Evolutionary conservation across 2,329 filamentous ascomycete species (phyloP), one percentile per base, ranked within the genome.

Genomic region (Phyllosticta ampelicida): DNA sequence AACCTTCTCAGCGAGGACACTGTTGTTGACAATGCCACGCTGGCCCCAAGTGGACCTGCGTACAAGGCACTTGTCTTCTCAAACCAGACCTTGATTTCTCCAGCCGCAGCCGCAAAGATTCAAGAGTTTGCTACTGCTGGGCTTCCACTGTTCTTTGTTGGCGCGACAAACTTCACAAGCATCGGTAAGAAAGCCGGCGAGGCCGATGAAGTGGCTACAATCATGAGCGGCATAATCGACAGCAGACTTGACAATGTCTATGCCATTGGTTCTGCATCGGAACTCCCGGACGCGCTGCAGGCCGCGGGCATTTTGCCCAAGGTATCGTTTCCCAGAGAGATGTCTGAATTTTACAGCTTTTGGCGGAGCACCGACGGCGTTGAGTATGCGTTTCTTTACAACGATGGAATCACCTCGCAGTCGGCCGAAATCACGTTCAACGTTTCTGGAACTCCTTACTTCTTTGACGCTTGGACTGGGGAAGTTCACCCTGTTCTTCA

Each of bases 381-480:
- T 4, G 68, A 73, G 26, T 77, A 76, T 59, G 64, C 73, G 9
- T 77, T 66, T 58, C 55, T 78, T 9, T 76, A 73, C 65, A 74
- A 74, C 58, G 72, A 76, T 53, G 60, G 58, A 44, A 28, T 21
- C 11, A 16, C 59, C 28, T 18, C 48, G 20, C 52, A 60, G 11
- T 26, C 59, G 8, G 62, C 62, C 51, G 53, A 53, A 26, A 61
- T 59, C 2, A 60, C 36, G 1, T 60, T 65, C 53, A 29, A 55
- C 19, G 54, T 55, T 9, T 51, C 50, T 11, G 62, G 58, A 18
- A 61, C 58, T 5, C 74, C 75, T 3, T 74, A 71, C 60, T 29
- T 66, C 28, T 71, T 72, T 55, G 66, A 78, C 62, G 71, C 74
- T 3, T 79, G 74, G 73, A 75, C 73, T 1, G 76, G 76, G 8